A percentile compares a stretch with the other conserved stretches of the same genome.
These are phyloP conservation scores for Macrolepiota albuminosa DNA, from an alignment of 768 basidiomycete species.

Conservation along the genomic window DNA sequence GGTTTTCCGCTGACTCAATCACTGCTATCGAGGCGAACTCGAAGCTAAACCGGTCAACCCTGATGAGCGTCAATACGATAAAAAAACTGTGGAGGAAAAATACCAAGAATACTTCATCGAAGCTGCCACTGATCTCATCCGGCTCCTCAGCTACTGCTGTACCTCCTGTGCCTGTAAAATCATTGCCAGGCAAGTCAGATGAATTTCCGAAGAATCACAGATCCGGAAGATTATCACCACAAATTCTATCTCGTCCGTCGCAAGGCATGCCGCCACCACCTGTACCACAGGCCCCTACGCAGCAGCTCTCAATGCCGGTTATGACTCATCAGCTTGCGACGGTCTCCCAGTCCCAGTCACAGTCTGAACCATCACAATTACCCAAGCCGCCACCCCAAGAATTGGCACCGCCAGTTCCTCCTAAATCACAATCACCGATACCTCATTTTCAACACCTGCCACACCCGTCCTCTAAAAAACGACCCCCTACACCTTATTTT, in stretches of 20 bases:
- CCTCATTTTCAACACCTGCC: conserved; percentile 1
- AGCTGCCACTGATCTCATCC: conserved; percentile 42
- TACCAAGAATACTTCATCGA: conserved; percentile 45
- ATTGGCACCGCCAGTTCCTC: conserved; percentile 1
- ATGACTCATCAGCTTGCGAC: not conserved
- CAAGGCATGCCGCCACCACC: conserved; percentile 19
- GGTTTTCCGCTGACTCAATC: conserved; percentile 76
- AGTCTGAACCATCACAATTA: not conserved
- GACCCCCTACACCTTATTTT: not conserved
- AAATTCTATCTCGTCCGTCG: conserved; percentile 18
- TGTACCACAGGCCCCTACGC: conserved; percentile 10
- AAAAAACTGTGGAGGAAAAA: conserved; percentile 79
- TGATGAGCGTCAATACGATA: conserved; percentile 72
- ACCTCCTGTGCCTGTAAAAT: conserved; percentile 28
- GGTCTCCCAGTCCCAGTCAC: not conserved
- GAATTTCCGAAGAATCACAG: conserved; percentile 28
- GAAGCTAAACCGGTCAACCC: conserved; percentile 39
- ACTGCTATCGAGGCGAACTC: conserved; percentile 30
- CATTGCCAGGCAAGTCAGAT: conserved; percentile 33
- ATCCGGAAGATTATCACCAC: conserved; percentile 23
- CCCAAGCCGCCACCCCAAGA: not conserved
- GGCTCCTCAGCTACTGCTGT: conserved; percentile 20
- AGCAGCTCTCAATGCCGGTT: conserved; percentile 16
- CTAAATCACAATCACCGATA: conserved; percentile 1
- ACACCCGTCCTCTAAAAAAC: not conserved